These are phyloP conservation scores for Lipomyces yamadae DNA, from an alignment of 805 yeast genomes.

Conservation along the genomic window DNA sequence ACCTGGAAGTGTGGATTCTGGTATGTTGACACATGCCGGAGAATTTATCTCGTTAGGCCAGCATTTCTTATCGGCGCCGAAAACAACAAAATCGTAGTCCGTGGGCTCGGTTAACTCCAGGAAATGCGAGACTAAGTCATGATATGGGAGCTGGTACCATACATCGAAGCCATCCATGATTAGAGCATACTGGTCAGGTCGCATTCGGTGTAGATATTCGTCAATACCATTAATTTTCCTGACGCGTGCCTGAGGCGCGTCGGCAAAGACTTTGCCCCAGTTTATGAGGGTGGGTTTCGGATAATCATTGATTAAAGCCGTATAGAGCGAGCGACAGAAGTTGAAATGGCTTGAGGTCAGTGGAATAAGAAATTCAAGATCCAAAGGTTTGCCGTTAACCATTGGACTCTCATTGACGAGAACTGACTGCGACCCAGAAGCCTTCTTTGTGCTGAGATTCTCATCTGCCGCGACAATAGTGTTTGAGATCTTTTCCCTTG, in stretches of 20 bases:
- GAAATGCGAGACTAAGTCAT: slow-evolving; percentile 21
- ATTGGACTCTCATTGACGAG: background rate
- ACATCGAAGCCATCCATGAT: slow-evolving; percentile 36
- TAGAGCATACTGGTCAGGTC: slow-evolving; percentile 23
- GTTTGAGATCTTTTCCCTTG: background rate
- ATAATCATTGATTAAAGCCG: slow-evolving; percentile 32
- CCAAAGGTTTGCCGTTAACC: slow-evolving; percentile 23
- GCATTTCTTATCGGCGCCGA: slow-evolving; percentile 28
- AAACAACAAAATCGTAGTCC: slow-evolving; percentile 14
- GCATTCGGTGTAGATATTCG: slow-evolving; percentile 24
- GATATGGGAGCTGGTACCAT: slow-evolving; percentile 33
- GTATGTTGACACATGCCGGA: slow-evolving; percentile 33
- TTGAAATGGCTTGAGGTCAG: slow-evolving; percentile 34
- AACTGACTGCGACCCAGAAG: background rate
- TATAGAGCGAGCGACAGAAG: slow-evolving; percentile 36
- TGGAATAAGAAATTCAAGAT: slow-evolving; percentile 34
- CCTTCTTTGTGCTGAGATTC: background rate
- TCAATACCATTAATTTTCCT: slow-evolving; percentile 31
- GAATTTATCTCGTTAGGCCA: slow-evolving; percentile 28
- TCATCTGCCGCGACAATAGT: background rate
- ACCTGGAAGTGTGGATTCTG: slow-evolving; percentile 35
- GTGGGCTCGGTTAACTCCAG: slow-evolving; percentile 13
- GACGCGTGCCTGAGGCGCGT: slow-evolving; percentile 30
- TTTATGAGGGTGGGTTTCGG: slow-evolving; percentile 33
- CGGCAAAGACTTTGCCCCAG: slow-evolving; percentile 16